phyloP scores from a whole-genome alignment of 345 rosid genomes.

The Dipteronia sinensis region DNA sequence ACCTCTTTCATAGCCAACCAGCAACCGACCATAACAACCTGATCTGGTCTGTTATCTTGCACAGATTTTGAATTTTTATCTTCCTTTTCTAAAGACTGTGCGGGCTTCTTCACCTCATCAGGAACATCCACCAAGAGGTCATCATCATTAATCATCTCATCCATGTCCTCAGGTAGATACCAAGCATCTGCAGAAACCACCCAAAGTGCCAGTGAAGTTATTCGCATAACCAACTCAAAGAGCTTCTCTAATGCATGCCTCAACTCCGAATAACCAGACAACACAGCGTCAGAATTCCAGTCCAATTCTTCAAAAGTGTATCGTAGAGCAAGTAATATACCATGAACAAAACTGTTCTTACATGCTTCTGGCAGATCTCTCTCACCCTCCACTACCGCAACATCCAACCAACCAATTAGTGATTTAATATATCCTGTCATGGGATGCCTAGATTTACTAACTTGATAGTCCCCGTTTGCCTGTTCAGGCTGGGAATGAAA shows the following conservation, averaged over 20 bases:
- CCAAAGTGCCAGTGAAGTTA: slow-evolving; percentile 91
- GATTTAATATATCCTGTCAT: slow-evolving; percentile 73
- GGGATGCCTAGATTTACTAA: slow-evolving; percentile 42
- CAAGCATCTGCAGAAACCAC: slow-evolving; percentile 98
- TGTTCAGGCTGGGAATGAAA: slow-evolving; percentile 41
- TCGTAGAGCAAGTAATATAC: slow-evolving; percentile 77
- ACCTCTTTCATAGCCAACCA: slow-evolving; percentile 99
- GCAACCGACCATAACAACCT: slow-evolving; percentile 94
- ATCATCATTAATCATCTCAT: slow-evolving; percentile 77
- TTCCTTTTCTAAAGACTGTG: slow-evolving; percentile 44
- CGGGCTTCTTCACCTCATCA: slow-evolving; percentile 38
- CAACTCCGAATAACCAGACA: slow-evolving; percentile 67
- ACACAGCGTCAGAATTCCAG: slow-evolving; percentile 73
- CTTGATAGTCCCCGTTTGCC: slow-evolving; percentile 33
- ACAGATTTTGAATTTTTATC: slow-evolving; percentile 37
- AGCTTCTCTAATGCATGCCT: slow-evolving; percentile 69
- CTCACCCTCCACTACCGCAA: slow-evolving; percentile 73
- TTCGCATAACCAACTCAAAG: slow-evolving; percentile 68
- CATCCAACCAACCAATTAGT: slow-evolving; percentile 75
- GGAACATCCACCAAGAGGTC: slow-evolving; percentile 48
- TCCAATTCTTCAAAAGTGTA: slow-evolving; percentile 96
- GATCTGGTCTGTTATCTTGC: slow-evolving; percentile 56
- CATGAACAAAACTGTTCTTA: slow-evolving; percentile 89
- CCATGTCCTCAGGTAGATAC: slow-evolving; percentile 80
- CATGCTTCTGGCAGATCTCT: slow-evolving; percentile 86